Base-by-base conservation (phyloP, 768 basidiomycete genomes). In the Boletus fagicola region DNA sequence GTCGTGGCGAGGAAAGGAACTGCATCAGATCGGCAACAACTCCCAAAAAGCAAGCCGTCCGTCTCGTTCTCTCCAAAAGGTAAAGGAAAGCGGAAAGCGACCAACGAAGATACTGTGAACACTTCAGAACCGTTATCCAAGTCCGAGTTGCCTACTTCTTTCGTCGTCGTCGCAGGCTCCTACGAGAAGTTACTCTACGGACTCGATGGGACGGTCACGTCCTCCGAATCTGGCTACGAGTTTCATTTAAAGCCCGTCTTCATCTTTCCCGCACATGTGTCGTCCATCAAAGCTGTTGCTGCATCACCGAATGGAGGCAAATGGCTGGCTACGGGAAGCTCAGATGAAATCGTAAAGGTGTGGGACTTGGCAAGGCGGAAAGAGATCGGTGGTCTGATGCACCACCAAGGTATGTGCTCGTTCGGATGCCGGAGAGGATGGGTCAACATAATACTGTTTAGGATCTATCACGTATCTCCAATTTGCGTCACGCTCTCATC, bases 151-250 rank as follows among this genome's bases (percentile, higher is more conserved):
- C 83, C 88, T 0, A 70, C 75, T 0, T 83, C 85, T 3, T 98
- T 97, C 80, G 88, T 92, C 72, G 74, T 98, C 61, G 78, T 98
- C 26, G 91, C 88, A 1, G 97, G 97, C 0, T 92, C 95, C 18
- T 99, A 98, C 72, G 97, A 99, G 77, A 97, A 95, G 67, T 78
- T 98, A 16, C 80, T 99, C 18, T 98, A 97, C 64, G 95, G 95
- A 13, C 77, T 97, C 18, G 82, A 92, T 57, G 92, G 88, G 36
- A 77, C 82, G 0, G 75, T 83, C 45, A 72, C 75, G 18, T 46
- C 62, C 54, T 55, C 70, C 4, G 64, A 64, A 42, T 50, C 69
- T 48, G 65, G 68, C 26, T 72, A 73, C 59, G 65, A 68, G 49
- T 76, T 78, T 52, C 60, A 70, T 22, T 67, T 96, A 30, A 83